These are phyloP conservation scores for Beauveria medogensis DNA, from an alignment of 2,329 filamentous ascomycete species.

Conservation along the genomic window DNA sequence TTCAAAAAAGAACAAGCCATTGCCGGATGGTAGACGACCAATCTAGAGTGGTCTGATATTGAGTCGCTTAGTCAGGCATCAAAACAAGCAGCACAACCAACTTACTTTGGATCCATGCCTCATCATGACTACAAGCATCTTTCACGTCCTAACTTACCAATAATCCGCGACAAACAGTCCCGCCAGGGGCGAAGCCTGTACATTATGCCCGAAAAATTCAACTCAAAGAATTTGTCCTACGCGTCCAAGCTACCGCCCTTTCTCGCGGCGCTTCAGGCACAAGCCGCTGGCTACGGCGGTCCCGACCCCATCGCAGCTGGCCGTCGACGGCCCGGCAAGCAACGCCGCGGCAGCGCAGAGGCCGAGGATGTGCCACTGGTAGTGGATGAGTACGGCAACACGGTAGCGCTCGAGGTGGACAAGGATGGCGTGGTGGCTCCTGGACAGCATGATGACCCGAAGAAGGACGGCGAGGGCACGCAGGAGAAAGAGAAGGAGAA, in stretches of 20 bases:
- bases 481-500: conserved; percentile 19
- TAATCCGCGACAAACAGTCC: not conserved
- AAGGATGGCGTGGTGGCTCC: conserved; percentile 35
- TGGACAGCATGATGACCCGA: conserved; percentile 10
- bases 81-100: not conserved
- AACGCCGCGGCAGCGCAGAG: conserved; percentile 55
- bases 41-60: not conserved
- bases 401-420: conserved; percentile 42
- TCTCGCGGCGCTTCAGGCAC: conserved; percentile 43
- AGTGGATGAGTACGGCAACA: conserved; percentile 64
- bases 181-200: not conserved
- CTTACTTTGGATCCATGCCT: not conserved
- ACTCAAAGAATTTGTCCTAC: conserved; percentile 57
- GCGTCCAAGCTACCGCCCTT: conserved; percentile 45
- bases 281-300: conserved; percentile 34
- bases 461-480: conserved; percentile 12
- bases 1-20: not conserved
- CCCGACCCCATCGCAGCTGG: conserved; percentile 45
- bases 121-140: not conserved
- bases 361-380: conserved; percentile 71
- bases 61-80: not conserved
- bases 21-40: not conserved
- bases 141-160: not conserved
- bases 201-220: conserved; percentile 45
- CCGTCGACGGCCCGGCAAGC: conserved; percentile 41